These are phyloP conservation scores for Colletotrichum truncatum DNA, from an alignment of 2,329 filamentous ascomycete genomes.

Conservation along the genomic window DNA sequence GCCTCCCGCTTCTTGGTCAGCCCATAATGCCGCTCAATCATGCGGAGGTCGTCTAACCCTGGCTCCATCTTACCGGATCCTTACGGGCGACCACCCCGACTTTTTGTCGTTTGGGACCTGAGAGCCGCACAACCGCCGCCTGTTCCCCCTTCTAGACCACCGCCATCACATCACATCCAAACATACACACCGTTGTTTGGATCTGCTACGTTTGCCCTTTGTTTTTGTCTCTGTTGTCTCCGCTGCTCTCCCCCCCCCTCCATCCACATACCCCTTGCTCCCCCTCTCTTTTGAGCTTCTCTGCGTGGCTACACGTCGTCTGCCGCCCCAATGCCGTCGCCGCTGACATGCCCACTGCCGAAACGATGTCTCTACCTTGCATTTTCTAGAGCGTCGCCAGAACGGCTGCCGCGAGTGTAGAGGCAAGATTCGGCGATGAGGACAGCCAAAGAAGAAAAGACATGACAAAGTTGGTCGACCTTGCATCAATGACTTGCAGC, in stretches of 20 bases:
- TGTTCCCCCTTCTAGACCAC: background rate
- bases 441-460: background rate
- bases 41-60: constrained; percentile 23
- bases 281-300: background rate
- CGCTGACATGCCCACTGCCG: background rate
- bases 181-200: background rate
- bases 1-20: constrained; percentile 27
- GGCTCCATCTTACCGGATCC: constrained; percentile 22
- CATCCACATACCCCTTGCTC: background rate
- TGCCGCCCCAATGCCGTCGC: background rate
- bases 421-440: background rate
- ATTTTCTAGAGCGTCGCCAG: background rate
- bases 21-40: constrained; percentile 26
- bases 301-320: background rate
- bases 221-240: background rate
- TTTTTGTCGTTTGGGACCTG: background rate
- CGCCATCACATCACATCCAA: background rate
- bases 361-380: background rate
- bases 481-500: constrained; percentile 12
- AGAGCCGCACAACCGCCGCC: constrained; percentile 1
- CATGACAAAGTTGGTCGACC: background rate
- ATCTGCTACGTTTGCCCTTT: background rate
- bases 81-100: constrained; percentile 2
- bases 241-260: background rate
- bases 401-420: background rate